Evolutionary conservation across 2,329 filamentous ascomycete species (phyloP), one percentile per base, ranked within the genome.

Genomic region (Fonsecaea nubica): DNA sequence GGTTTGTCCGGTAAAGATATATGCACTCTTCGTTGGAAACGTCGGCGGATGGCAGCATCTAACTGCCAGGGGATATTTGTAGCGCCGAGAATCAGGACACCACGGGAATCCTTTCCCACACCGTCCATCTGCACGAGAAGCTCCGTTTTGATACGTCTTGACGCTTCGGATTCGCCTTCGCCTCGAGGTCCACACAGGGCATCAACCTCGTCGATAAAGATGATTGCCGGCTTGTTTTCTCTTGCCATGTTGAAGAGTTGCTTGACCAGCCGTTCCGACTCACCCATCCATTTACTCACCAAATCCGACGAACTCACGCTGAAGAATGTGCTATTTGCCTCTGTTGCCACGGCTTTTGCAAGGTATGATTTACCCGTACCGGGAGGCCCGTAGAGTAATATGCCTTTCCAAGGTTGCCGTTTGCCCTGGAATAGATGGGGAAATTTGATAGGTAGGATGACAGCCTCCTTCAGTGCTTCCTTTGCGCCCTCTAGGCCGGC

Each of bases 271-370:
- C 93, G 88, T 87, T 99, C 95, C 84, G 92, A 96, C 81, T 99
- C 95, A 82, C 95, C 95, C 95, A 99, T 99, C 95, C 95, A 99
- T 78, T 99, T 99, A 79, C 92, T 97, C 68, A 99, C 95, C 79
- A 99, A 80, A 78, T 99, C 95, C 76, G 92, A 96, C 84, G 92
- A 96, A 81, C 92, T 96, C 72, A 99, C 94, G 76, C 93, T 97
- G 86, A 99, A 99, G 78, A 99, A 99, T 3, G 95, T 98, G 80
- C 93, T 97, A 80, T 99, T 98, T 66, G 95, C 95, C 80, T 99
- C 95, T 18, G 95, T 99, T 61, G 95, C 95, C 58, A 99, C 94
- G 2, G 95, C 95, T 80, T 98, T 99, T 69, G 95, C 95, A 62
- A 99, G 83, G 79, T 97, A 97, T 83, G 91, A 95, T 84, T 99